Base-by-base conservation (phyloP, 108 stramenopile species). In the Parmales sp. region DNA sequence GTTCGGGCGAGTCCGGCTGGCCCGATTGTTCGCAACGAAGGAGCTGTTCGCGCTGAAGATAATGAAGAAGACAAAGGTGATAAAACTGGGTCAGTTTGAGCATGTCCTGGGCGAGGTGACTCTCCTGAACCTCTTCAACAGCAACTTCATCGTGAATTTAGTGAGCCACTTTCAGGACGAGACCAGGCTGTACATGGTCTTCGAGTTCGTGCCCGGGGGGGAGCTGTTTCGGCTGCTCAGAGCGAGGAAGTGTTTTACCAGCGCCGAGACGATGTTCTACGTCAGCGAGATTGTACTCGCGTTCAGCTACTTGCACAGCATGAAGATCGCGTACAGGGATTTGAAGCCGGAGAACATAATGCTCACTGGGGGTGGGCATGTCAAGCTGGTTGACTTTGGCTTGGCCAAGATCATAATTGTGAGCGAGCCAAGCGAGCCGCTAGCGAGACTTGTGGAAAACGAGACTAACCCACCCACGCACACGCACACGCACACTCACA, bases 331-430 rank as follows among this genome's bases (percentile, higher is more conserved):
- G 3, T 89, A 94, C 70, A 82, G 92, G 1, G 92, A 94, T 72
- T 68, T 94, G 49, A 96, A 96, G 73, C 95, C 95, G 7, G 95
- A 95, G 72, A 95, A 95, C 74, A 90, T 95, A 16, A 60, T 95
- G 18, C 82, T 90, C 49, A 72, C 69, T 36, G 16, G 28, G 19
- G 72, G 74, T 7, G 74, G 74, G 45, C 71, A 46, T 38, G 79
- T 92, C 69, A 89, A 90, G 51, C 49, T 96, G 4, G 84, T 89
- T 0, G 95, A 96, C 50, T 92, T 96, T 80, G 95, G 95, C 2
- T 69, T 96, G 3, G 95, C 95, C 29, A 93, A 93, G 69, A 84
- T 64, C 0, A 22, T 50, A 19, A 74, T 28, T 6, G 38, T 78
- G 25, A 18, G 51, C 1, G 37, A 74, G n/a, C 39, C 69, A 23